phyloP scores from a whole-genome alignment of 1,284 basidiomycete genomes.

The Cryptococcus sp. region DNA sequence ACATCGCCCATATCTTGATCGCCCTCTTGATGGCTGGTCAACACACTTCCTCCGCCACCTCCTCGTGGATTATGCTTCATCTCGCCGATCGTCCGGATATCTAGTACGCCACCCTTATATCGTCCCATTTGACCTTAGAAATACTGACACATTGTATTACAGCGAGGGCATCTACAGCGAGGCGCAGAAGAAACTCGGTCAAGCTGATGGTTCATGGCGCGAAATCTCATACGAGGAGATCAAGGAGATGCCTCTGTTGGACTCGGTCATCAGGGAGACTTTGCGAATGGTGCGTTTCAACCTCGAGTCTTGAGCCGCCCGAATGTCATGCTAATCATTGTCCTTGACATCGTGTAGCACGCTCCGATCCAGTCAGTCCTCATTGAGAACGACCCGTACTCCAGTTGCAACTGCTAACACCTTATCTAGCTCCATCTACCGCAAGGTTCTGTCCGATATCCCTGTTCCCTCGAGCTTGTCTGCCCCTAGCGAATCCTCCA shows the following conservation, averaged over 20 bases:
- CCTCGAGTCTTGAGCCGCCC: not conserved
- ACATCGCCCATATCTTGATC: slow-evolving; percentile 97
- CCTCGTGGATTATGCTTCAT: slow-evolving; percentile 89
- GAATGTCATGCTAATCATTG: not conserved
- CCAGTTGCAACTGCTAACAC: not conserved
- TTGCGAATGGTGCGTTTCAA: slow-evolving; percentile 63
- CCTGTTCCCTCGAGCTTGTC: slow-evolving; percentile 78
- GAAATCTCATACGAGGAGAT: slow-evolving; percentile 86
- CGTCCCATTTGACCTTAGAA: not conserved
- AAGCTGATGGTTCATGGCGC: slow-evolving; percentile 76
- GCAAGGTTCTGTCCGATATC: slow-evolving; percentile 83
- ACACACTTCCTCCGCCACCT: slow-evolving; percentile 92
- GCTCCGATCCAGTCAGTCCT: slow-evolving; percentile 85
- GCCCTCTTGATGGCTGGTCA: slow-evolving; percentile 96
- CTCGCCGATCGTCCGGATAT: slow-evolving; percentile 77
- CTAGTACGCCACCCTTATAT: slow-evolving; percentile 60
- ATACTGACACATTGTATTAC: not conserved
- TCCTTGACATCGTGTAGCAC: slow-evolving; percentile 56
- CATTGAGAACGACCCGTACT: not conserved
- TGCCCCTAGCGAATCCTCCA: slow-evolving; percentile 67
- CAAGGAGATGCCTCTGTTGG: slow-evolving; percentile 77
- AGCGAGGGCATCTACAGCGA: slow-evolving; percentile 83
- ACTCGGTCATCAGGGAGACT: slow-evolving; percentile 89
- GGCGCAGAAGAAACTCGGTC: slow-evolving; percentile 80
- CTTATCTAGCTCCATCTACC: slow-evolving; percentile 58